These are phyloP conservation scores for Colletotrichum simmondsii DNA, from an alignment of 2,329 filamentous ascomycete species.

Conservation along the genomic window DNA sequence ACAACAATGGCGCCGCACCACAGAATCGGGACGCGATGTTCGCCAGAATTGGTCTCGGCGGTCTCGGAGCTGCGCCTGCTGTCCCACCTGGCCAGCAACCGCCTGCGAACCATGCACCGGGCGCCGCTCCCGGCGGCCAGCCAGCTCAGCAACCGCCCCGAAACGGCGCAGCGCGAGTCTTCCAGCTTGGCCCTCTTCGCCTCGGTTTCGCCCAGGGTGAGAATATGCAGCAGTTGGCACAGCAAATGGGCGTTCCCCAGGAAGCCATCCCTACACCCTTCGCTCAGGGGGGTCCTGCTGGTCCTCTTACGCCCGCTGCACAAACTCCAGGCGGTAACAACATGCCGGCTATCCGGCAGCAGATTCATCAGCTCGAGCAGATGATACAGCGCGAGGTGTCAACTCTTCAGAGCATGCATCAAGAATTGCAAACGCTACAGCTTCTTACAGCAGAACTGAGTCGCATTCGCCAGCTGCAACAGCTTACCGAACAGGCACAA, in stretches of 20 bases:
- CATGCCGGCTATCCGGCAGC: constrained; percentile 62
- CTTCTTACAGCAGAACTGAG: constrained; percentile 75
- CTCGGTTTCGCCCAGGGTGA: constrained; percentile 80
- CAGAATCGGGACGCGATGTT: constrained; percentile 49
- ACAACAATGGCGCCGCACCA: constrained; percentile 44
- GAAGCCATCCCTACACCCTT: constrained; percentile 34
- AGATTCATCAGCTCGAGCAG: constrained; percentile 75
- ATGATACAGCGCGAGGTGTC: constrained; percentile 76
- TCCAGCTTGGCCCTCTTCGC: constrained; percentile 79
- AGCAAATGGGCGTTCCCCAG: constrained; percentile 64
- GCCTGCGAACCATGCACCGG: constrained; percentile 40
- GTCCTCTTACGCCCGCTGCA: constrained; percentile 36
- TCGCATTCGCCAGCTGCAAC: constrained; percentile 67
- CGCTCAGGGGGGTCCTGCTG: constrained; percentile 20
- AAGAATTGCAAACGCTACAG: constrained; percentile 76
- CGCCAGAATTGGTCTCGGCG: constrained; percentile 43
- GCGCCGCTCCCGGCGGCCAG: constrained; percentile 31
- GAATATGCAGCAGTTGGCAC: constrained; percentile 75
- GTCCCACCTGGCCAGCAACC: constrained; percentile 47
- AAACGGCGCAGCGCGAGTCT: constrained; percentile 65
- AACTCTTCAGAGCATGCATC: constrained; percentile 69
- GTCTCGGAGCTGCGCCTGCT: constrained; percentile 28
- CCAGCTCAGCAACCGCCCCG: constrained; percentile 39
- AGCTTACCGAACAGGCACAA: constrained; percentile 44
- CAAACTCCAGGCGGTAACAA: constrained; percentile 41